phyloP scores from a whole-genome alignment of 257 asterid genomes.

The Forsythia viridissima region DNA sequence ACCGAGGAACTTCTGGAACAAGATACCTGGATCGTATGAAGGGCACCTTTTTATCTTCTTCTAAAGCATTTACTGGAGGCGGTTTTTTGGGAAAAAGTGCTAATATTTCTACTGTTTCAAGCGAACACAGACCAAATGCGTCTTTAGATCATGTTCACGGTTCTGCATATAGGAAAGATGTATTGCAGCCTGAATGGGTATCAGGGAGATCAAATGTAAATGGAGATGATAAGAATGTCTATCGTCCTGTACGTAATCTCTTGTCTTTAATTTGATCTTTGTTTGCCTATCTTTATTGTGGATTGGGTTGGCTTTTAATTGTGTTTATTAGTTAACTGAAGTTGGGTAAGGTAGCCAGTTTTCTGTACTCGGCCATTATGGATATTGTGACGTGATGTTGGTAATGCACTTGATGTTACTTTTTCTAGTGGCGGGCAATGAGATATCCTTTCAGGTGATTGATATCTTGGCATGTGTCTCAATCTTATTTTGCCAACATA shows the following conservation, averaged over 20 bases:
- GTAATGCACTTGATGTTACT: background rate
- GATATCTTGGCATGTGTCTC: background rate
- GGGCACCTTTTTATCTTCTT: conserved; percentile 93
- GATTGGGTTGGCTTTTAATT: background rate
- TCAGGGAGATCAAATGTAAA: conserved; percentile 51
- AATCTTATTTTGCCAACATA: background rate
- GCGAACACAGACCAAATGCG: conserved; percentile 64
- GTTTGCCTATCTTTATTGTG: background rate
- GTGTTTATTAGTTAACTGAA: background rate
- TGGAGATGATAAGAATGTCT: conserved; percentile 70
- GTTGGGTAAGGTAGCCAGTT: background rate
- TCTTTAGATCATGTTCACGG: conserved; percentile 54
- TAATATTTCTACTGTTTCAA: conserved; percentile 44
- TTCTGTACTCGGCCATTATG: background rate
- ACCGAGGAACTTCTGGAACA: conserved; percentile 69
- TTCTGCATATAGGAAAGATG: conserved; percentile 60
- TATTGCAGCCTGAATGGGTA: conserved; percentile 51
- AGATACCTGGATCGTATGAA: conserved; percentile 93
- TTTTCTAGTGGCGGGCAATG: background rate
- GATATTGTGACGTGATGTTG: background rate
- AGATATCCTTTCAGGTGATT: background rate
- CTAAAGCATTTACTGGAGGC: conserved; percentile 90
- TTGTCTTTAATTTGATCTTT: conserved; percentile 7
- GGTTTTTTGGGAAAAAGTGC: conserved; percentile 70
- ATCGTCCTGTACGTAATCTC: conserved; percentile 61